Evolutionary conservation across 2,329 filamentous ascomycete species (phyloP), one percentile per base, ranked within the genome.

Genomic region (Arthroderma uncinatum): DNA sequence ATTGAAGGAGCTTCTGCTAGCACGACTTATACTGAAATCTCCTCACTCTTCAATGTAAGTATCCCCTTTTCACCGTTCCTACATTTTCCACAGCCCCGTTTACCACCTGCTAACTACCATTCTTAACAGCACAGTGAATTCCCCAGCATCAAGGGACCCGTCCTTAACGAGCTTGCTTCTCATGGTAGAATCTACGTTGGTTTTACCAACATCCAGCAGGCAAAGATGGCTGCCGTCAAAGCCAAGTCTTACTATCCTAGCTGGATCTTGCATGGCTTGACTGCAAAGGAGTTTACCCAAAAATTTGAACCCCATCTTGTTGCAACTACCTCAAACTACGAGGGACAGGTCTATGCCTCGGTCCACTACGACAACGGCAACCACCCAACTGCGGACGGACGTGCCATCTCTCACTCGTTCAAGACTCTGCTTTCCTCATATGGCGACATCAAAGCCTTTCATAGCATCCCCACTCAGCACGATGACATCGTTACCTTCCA

Each of bases 141-240:
- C 66, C 68, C 57, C 55, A 65, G 71, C n/a, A 62, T 74, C 50
- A 70, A 68, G 58, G 66, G 69, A 14, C 69, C 73, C 57, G 66
- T 72, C 50, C 65, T 73, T 37, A 66, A 64, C 25, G 67, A 71
- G 33, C 61, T 75, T 25, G 62, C 61, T 53, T 64, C 66, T 48
- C 64, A 64, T 47, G 74, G 75, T 2, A 76, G 72, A 53, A 74
- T 82, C 30, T 79, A 77, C 58, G 69, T 83, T 23, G 77, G 76
- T 3, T 84, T 86, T 62, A 71, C 75, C 5, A 83, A 86, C 63
- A 78, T 84, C 53, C 76, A 80, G 53, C 82, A 85, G 66, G 76
- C 83, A 5, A 78, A 74, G 55, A 73, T 74, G 33, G 75, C 79
- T 6, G 72, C 76, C 57, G 70, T 76, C 10, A 78, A 77, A 54